Conservation (phyloP, 2,329 filamentous ascomycete genomes). For the Cladophialophora immunda region DNA sequence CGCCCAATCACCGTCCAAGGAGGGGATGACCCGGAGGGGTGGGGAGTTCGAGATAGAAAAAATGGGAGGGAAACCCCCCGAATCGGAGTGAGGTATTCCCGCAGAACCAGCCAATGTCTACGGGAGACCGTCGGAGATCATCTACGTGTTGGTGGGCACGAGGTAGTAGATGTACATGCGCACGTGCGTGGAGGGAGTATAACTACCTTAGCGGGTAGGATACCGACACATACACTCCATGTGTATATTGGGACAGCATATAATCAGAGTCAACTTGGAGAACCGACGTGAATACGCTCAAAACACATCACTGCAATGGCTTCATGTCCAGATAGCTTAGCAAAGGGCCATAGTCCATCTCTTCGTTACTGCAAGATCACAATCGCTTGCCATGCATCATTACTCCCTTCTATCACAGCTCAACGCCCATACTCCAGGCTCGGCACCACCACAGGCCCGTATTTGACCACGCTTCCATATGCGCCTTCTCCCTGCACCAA, state of each 20-base stretch:
- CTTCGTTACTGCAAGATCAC: not conserved
- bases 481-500: conserved; percentile 74
- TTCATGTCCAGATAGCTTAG: not conserved
- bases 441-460: conserved; percentile 94
- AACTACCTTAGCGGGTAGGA: no score
- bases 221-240: no score
- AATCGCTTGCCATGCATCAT: not conserved
- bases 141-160: no score
- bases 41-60: not conserved
- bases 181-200: no score
- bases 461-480: conserved; percentile 81
- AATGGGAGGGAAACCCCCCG: not conserved
- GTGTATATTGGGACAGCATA: no score
- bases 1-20: not conserved
- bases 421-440: conserved; percentile 78
- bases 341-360: not conserved
- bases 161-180: no score
- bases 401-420: conserved; percentile 14
- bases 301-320: not conserved
- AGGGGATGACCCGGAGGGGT: not conserved
- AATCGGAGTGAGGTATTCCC: no score
- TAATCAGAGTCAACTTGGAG: no score
- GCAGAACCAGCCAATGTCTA: no score
- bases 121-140: no score
- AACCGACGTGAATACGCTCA: not conserved